These are phyloP conservation scores for Penicillium pulvis DNA, from an alignment of 495 filamentous ascomycete genomes.

Conservation along the genomic window DNA sequence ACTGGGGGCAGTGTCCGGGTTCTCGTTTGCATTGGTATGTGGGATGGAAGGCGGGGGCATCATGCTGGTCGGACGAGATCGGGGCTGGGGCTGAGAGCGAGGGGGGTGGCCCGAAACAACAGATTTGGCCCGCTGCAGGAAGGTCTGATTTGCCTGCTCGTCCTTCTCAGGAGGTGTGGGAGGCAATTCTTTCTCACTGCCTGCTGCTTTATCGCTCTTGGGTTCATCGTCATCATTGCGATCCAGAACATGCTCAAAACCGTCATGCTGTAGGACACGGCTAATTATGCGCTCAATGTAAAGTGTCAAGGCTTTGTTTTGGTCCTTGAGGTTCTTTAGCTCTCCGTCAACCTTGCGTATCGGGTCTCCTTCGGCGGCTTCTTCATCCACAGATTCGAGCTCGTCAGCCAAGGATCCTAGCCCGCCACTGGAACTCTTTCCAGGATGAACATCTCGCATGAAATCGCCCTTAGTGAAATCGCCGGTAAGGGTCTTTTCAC, in stretches of 20 bases:
- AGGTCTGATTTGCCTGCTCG: slow-evolving; percentile 49
- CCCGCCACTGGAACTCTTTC: slow-evolving; percentile 40
- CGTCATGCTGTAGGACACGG: slow-evolving; percentile 87
- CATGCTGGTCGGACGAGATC: slow-evolving; percentile 63
- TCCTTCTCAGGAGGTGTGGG: slow-evolving; percentile 70
- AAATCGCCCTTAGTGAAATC: slow-evolving; percentile 88
- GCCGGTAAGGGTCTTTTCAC: slow-evolving; percentile 90
- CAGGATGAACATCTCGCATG: slow-evolving; percentile 56
- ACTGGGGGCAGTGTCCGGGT: slow-evolving; percentile 81
- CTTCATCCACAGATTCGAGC: slow-evolving; percentile 64
- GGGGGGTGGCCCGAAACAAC: slow-evolving; percentile 53
- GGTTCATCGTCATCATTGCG: slow-evolving; percentile 61
- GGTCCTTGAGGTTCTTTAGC: slow-evolving; percentile 78
- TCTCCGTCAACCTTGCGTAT: slow-evolving; percentile 74
- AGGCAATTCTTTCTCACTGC: slow-evolving; percentile 80
- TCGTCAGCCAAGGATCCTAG: slow-evolving; percentile 83
- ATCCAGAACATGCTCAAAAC: slow-evolving; percentile 84
- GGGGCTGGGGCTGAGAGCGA: slow-evolving; percentile 40
- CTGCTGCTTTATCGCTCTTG: slow-evolving; percentile 20
- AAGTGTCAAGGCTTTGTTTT: slow-evolving; percentile 93
- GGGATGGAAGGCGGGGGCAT: slow-evolving; percentile 53
- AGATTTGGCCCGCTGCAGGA: slow-evolving; percentile 81
- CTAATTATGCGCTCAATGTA: slow-evolving; percentile 99
- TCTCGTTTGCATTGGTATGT: slow-evolving; percentile 51
- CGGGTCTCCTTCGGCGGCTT: slow-evolving; percentile 58